Base-by-base conservation (phyloP, 345 rosid genomes). In the Reutealis trisperma region DNA sequence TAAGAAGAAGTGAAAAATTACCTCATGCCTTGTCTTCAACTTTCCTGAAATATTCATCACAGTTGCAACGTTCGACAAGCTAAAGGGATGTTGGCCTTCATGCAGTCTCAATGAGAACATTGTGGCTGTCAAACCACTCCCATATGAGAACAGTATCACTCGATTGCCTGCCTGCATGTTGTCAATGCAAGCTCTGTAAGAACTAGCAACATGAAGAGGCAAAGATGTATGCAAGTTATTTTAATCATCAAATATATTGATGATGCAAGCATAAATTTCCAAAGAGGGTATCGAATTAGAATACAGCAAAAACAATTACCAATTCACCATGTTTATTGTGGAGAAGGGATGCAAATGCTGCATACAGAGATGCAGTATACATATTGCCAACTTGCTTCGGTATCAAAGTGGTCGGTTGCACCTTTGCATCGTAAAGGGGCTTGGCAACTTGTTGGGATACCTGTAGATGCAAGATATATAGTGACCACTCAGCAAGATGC, bases 381-480 rank as follows among this genome's bases (percentile, higher is more conserved):
- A 92, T 96, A 89, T 96, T 96, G 76, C 99, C 99, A n/a, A 92
- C 97, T 94, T 92, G 91, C 77, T 96, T 96, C 34, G 99, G 99
- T 67, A 96, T 44, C 88, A 94, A 84, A 76, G 97, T 92, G 57
- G 97, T 83, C 14, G 98, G 96, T 80, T 90, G 94, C 77, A 94
- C 97, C 90, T 90, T 96, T 24, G 85, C 76, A 67, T 91, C 96
- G 61, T 91, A 96, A n/a, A 92, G 84, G 47, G 98, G 86, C 90
- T 96, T 96, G 14, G 99, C 90, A 69, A 87, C 85, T 85, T 92
- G 97, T 80, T 96, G 99, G 66, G 99, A 91, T 52, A 86, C 88
- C 98, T 96, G 84, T 63, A 84, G 68, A 77, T 42, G 49, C 75
- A 78, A 25, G 64, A 47, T 25, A 77, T 4, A 6, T 70, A 71